phyloP scores from a whole-genome alignment of 352 stramenopile species.

The Thalassiosira livingstoniorum region DNA sequence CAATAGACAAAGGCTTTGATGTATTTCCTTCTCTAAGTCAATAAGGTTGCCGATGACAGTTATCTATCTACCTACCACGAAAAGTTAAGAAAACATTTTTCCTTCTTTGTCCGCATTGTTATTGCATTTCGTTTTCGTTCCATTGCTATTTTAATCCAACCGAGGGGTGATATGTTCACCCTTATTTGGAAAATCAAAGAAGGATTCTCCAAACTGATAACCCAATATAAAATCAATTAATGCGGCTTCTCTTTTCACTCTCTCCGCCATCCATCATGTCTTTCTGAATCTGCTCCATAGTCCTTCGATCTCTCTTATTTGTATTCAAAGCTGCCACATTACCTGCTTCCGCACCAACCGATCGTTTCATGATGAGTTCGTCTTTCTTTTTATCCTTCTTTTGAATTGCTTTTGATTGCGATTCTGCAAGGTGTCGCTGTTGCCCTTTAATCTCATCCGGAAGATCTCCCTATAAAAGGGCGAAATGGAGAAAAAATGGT shows the following conservation, averaged over 20 bases:
- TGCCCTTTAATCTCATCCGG: constrained; percentile 80
- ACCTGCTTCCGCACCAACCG: constrained; percentile 36
- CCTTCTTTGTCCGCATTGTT: too few relatives aligned
- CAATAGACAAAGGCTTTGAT: too few relatives aligned
- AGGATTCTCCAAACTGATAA: too few relatives aligned
- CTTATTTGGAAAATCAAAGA: too few relatives aligned
- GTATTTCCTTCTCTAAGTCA: too few relatives aligned
- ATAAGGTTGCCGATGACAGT: too few relatives aligned
- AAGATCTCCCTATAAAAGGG: constrained; percentile 64
- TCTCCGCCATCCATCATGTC: constrained; percentile 47
- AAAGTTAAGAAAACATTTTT: too few relatives aligned
- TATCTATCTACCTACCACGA: too few relatives aligned
- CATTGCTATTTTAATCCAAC: too few relatives aligned
- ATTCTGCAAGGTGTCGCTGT: constrained; percentile 57
- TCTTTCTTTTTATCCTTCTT: constrained; percentile 54
- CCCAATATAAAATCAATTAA: constrained; percentile 29
- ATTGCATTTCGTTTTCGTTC: too few relatives aligned
- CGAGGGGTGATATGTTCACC: too few relatives aligned
- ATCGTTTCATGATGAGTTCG: constrained; percentile 45
- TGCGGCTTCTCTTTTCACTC: constrained; percentile 49
- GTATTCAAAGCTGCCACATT: constrained; percentile 78
- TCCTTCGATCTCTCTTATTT: constrained; percentile 83
- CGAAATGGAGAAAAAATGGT: too few relatives aligned
- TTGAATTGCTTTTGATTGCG: constrained; percentile 52
- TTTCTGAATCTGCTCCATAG: constrained; percentile 84